A percentile compares a stretch with the other conserved stretches of the same genome.
phyloP scores from a whole-genome alignment of 2,329 filamentous ascomycete species.

The Diaporthe destruens region DNA sequence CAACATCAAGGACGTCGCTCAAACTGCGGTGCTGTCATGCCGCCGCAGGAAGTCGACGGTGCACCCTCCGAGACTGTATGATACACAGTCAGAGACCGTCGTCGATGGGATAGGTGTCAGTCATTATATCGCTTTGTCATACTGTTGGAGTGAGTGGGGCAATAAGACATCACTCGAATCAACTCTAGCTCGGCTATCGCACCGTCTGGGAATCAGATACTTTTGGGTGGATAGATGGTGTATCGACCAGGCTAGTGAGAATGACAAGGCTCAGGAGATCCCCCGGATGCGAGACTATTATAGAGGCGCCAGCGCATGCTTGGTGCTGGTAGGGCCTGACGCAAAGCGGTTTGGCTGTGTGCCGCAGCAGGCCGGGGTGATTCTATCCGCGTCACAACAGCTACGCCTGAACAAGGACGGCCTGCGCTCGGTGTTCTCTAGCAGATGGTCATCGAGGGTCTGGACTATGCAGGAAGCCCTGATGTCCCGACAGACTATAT shows the following conservation, averaged over 20 bases:
- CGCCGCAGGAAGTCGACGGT: not conserved
- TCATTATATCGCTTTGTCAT: slow-evolving; percentile 4
- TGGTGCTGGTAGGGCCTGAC: not conserved
- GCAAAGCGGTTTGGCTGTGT: not conserved
- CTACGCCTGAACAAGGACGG: not conserved
- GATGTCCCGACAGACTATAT: slow-evolving; percentile 9
- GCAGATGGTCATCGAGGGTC: not conserved
- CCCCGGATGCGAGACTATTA: slow-evolving; percentile 11
- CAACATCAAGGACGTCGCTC: not conserved
- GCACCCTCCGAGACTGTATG: not conserved
- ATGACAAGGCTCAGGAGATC: slow-evolving; percentile 9
- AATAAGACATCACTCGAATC: not conserved
- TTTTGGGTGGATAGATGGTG: slow-evolving; percentile 23
- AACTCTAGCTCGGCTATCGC: not conserved
- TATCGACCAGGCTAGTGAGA: not conserved
- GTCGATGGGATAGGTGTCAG: not conserved
- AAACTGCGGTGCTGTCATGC: not conserved
- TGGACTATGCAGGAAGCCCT: slow-evolving; percentile 22
- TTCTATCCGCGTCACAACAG: slow-evolving; percentile 12
- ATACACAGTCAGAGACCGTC: not conserved
- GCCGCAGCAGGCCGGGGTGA: slow-evolving; percentile 3
- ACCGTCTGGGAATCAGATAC: not conserved
- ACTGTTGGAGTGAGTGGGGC: not conserved
- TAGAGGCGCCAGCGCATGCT: slow-evolving; percentile 4
- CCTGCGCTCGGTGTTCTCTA: not conserved